A percentile compares a stretch with the other conserved stretches of the same genome.
These are phyloP conservation scores for Pichia sp. DNA, from an alignment of 1,139 yeast species.

Conservation along the genomic window DNA sequence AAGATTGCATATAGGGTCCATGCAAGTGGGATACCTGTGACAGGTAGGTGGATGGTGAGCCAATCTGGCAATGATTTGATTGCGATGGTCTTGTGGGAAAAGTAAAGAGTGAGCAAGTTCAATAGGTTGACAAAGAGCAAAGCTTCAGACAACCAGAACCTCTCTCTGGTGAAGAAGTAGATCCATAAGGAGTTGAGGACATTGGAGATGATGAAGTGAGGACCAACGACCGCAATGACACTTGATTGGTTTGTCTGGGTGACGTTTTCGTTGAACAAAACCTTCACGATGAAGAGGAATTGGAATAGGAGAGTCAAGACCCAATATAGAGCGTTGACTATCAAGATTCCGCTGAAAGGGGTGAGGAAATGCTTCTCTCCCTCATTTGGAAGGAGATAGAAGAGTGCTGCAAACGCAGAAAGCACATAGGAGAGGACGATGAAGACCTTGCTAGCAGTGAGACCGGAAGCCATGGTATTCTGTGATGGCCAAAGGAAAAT, in stretches of 20 bases:
- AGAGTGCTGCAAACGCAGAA: slow-evolving; percentile 47
- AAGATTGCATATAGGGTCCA: slow-evolving; percentile 69
- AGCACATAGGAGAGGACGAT: slow-evolving; percentile 44
- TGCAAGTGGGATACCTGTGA: slow-evolving; percentile 61
- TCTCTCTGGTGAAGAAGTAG: slow-evolving; percentile 50
- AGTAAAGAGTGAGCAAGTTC: slow-evolving; percentile 50
- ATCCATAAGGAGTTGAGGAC: slow-evolving; percentile 55
- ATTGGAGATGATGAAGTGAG: slow-evolving; percentile 60
- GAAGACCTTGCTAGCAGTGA: slow-evolving; percentile 35
- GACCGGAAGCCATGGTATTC: background rate
- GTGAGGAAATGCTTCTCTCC: slow-evolving; percentile 36
- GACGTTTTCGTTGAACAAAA: slow-evolving; percentile 37
- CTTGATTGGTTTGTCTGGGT: slow-evolving; percentile 24
- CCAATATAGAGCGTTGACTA: slow-evolving; percentile 55
- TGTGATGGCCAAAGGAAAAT: background rate
- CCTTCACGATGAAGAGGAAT: slow-evolving; percentile 43
- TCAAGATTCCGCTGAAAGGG: slow-evolving; percentile 59
- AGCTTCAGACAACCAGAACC: slow-evolving; percentile 47
- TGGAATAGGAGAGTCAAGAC: slow-evolving; percentile 46
- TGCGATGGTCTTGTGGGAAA: slow-evolving; percentile 52
- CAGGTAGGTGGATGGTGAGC: slow-evolving; percentile 56
- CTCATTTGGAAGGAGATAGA: slow-evolving; percentile 38
- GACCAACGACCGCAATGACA: slow-evolving; percentile 37
- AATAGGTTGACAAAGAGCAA: slow-evolving; percentile 49
- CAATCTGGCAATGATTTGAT: slow-evolving; percentile 46